Evolutionary conservation across 2,329 filamentous ascomycete species (phyloP).

Genomic region (Fusarium circinatum): DNA sequence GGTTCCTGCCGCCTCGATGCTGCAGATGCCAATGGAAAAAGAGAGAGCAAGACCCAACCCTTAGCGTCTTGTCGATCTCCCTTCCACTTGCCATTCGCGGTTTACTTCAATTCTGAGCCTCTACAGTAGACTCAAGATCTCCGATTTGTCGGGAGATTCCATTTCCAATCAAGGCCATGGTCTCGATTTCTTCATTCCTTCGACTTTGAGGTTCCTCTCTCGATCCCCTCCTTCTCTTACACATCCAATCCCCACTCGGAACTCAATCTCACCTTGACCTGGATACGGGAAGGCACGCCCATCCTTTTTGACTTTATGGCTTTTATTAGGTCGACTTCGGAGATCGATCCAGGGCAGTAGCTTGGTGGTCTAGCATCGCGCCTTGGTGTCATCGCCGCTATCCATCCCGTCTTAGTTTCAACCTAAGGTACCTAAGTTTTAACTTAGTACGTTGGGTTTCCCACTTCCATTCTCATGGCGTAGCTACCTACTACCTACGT

Average conservation of each 20-base stretch:
- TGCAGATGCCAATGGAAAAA: constrained; percentile 31
- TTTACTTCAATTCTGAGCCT: constrained; percentile 9
- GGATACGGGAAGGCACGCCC: constrained; percentile 10
- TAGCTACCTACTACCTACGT: not conserved
- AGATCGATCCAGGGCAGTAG: constrained; percentile 23
- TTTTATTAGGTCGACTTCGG: not conserved
- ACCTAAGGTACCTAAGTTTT: constrained; percentile 7
- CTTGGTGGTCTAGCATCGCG: constrained; percentile 26
- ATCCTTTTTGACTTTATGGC: constrained; percentile 5
- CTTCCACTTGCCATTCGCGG: constrained; percentile 25
- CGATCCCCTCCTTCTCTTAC: not conserved
- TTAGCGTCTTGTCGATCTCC: constrained; percentile 42
- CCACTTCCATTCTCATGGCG: constrained; percentile 26
- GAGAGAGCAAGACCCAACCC: constrained; percentile 25
- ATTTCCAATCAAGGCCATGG: constrained; percentile 16
- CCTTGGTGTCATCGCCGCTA: constrained; percentile 32
- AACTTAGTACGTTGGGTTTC: constrained; percentile 2
- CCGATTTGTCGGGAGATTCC: constrained; percentile 15
- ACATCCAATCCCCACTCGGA: not conserved
- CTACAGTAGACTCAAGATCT: not conserved
- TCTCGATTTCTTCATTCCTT: constrained; percentile 10
- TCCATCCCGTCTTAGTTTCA: constrained; percentile 26
- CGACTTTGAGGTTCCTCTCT: not conserved
- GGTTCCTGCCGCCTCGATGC: constrained; percentile 7
- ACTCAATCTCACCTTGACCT: not conserved